These are phyloP conservation scores for Vitis hybrid DNA, from an alignment of 177 flowering plant species.

Conservation along the genomic window DNA sequence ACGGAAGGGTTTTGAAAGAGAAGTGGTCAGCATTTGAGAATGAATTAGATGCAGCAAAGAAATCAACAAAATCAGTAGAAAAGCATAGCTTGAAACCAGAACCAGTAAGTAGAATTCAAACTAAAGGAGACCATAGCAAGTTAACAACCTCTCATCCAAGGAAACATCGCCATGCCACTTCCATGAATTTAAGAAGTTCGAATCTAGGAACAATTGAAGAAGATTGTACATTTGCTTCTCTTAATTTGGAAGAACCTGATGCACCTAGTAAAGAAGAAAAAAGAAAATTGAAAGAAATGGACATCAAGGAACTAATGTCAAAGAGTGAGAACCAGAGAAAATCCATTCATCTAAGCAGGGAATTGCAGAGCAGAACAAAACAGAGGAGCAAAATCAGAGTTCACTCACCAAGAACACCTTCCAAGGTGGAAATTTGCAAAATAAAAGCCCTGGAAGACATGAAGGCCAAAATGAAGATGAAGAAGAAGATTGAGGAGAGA, in stretches of 20 bases:
- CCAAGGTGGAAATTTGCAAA: conserved; percentile 52
- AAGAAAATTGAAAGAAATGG: conserved; percentile 25
- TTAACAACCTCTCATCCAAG: conserved; percentile 11
- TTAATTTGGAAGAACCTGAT: conserved; percentile 7
- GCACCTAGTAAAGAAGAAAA: conserved; percentile 9
- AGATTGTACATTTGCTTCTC: conserved; percentile 13
- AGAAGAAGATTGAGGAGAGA: conserved; percentile 22
- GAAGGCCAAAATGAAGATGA: conserved; percentile 54
- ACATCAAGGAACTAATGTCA: conserved; percentile 25
- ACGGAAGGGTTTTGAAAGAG: conserved; percentile 14
- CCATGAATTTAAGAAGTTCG: conserved; percentile 16
- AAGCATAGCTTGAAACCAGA: conserved; percentile 14
- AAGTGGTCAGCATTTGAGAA: conserved; percentile 7
- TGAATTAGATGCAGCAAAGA: conserved; percentile 14
- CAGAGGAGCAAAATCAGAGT: conserved; percentile 37
- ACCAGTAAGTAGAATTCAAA: conserved; percentile 12
- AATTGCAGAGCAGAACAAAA: conserved; percentile 29
- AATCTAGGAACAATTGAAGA: conserved; percentile 12
- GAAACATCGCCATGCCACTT: conserved; percentile 9
- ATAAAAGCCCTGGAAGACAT: conserved; percentile 63
- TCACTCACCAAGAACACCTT: conserved; percentile 51
- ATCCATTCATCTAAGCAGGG: conserved; percentile 36
- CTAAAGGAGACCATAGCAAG: conserved; percentile 14
- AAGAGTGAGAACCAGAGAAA: conserved; percentile 45
- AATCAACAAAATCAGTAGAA: conserved; percentile 5